Evolutionary conservation across 768 basidiomycete species (phyloP).

Genomic region (Tulasnella sp.): DNA sequence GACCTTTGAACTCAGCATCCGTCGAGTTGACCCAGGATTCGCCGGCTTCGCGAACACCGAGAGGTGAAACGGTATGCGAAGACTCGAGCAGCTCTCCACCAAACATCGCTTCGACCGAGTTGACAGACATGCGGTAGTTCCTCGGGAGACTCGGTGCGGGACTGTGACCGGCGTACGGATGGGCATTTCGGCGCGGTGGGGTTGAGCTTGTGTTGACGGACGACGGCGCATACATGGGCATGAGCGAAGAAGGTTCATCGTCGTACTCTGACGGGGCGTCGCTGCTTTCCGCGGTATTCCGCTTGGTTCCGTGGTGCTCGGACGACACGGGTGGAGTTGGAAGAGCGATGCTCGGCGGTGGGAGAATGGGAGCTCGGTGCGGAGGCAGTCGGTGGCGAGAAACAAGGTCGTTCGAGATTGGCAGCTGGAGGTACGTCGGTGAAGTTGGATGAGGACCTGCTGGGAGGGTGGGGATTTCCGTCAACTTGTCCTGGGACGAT

Average conservation of each 20-base stretch:
- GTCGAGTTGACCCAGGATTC: conserved; percentile 17
- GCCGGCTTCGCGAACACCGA: conserved; percentile 22
- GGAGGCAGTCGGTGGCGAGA: conserved; percentile 27
- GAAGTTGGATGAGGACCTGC: conserved; percentile 17
- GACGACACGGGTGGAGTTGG: neutral
- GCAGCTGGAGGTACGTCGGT: conserved; percentile 7
- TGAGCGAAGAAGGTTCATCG: neutral
- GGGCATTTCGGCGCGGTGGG: neutral
- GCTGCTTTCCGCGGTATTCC: neutral
- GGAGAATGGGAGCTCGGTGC: neutral
- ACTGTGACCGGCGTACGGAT: conserved; percentile 12
- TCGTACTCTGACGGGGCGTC: neutral
- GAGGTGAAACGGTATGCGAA: conserved; percentile 18
- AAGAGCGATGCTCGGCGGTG: neutral
- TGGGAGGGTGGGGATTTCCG: neutral
- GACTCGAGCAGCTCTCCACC: conserved; percentile 19
- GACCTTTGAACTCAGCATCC: conserved; percentile 12
- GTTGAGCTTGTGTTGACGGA: neutral
- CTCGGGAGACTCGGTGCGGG: neutral
- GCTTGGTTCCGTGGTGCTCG: neutral
- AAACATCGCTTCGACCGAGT: conserved; percentile 26
- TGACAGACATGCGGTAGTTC: conserved; percentile 16
- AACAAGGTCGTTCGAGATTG: conserved; percentile 7
- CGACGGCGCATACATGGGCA: neutral
- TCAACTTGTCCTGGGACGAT: neutral